Evolutionary conservation across 805 yeast species (phyloP).

Genomic region (Dipodascopsis uninucleata): DNA sequence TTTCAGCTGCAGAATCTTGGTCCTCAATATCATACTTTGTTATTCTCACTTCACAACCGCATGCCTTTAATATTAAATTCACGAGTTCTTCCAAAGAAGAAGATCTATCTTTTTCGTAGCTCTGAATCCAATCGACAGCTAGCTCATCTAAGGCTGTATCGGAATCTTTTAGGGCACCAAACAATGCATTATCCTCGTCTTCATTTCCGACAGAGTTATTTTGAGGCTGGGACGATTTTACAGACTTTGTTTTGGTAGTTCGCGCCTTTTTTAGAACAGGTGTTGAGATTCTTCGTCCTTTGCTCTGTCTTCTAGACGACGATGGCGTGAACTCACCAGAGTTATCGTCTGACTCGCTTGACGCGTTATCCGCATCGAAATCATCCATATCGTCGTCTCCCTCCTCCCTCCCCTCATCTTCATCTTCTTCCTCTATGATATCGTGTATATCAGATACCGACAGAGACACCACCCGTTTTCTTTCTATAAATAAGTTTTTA

Average conservation of each 20-base stretch:
- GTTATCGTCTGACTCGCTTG: no score
- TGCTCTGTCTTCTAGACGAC: not conserved
- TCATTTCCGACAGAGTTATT: not conserved
- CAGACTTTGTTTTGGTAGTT: conserved; percentile 5
- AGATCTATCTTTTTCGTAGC: conserved; percentile 44
- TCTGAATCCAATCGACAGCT: conserved; percentile 57
- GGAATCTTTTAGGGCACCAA: conserved; percentile 45
- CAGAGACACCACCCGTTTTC: conserved; percentile 6
- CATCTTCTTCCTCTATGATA: conserved; percentile 11
- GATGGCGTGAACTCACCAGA: no score
- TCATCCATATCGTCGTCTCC: conserved; percentile 9
- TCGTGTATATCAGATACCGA: conserved; percentile 6
- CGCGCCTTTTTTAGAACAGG: not conserved
- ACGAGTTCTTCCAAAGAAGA: conserved; percentile 58
- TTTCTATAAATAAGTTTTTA: no score
- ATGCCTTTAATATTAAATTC: conserved; percentile 57
- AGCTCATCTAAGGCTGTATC: conserved; percentile 50
- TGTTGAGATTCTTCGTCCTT: not conserved
- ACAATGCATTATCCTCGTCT: conserved; percentile 14
- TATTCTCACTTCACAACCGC: conserved; percentile 21
- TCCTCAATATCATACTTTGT: conserved; percentile 73
- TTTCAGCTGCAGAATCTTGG: conserved; percentile 65
- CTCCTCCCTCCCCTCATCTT: conserved; percentile 10
- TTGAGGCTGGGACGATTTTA: no score
- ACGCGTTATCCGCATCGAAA: conserved; percentile 5